A percentile compares a stretch with the other conserved stretches of the same genome.
These are phyloP conservation scores for Stylonectria norvegica DNA, from an alignment of 2,329 filamentous ascomycete genomes.

Conservation along the genomic window DNA sequence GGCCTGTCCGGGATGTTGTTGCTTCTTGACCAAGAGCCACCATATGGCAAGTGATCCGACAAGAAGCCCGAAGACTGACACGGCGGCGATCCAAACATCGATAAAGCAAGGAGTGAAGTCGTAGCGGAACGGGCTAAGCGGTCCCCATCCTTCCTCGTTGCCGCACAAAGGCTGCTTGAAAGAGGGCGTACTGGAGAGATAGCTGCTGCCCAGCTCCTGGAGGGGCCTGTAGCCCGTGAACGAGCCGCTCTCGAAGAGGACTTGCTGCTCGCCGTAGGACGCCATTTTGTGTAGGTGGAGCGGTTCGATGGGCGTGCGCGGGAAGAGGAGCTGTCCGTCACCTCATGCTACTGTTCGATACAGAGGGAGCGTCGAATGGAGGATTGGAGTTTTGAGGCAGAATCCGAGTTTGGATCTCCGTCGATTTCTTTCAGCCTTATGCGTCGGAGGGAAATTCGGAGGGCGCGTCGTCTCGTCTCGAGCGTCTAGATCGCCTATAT, in stretches of 20 bases:
- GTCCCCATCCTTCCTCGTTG: constrained; percentile 93
- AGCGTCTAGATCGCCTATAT: too few species aligned
- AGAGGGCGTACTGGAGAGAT: constrained; percentile 51
- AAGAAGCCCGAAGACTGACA: constrained; percentile 76
- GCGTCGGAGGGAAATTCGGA: background rate
- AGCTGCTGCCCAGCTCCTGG: constrained; percentile 52
- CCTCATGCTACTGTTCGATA: too few species aligned
- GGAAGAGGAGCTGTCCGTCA: background rate
- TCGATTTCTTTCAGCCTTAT: background rate
- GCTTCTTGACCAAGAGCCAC: constrained; percentile 71
- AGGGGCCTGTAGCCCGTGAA: constrained; percentile 56
- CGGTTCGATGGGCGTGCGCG: background rate
- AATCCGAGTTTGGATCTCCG: too few species aligned
- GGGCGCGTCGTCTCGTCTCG: background rate
- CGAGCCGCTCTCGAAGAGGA: constrained; percentile 55
- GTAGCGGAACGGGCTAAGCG: constrained; percentile 79
- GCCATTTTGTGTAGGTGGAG: constrained; percentile 35
- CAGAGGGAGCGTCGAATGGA: too few species aligned
- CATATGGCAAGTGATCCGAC: constrained; percentile 74
- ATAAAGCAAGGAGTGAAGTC: constrained; percentile 98
- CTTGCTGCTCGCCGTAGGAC: constrained; percentile 40
- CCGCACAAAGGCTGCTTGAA: constrained; percentile 74
- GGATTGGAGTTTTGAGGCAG: too few species aligned
- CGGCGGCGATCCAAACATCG: constrained; percentile 78
- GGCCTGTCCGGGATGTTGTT: constrained; percentile 56